Conservation (phyloP, 768 basidiomycete species). For the Auricularia sp. region DNA sequence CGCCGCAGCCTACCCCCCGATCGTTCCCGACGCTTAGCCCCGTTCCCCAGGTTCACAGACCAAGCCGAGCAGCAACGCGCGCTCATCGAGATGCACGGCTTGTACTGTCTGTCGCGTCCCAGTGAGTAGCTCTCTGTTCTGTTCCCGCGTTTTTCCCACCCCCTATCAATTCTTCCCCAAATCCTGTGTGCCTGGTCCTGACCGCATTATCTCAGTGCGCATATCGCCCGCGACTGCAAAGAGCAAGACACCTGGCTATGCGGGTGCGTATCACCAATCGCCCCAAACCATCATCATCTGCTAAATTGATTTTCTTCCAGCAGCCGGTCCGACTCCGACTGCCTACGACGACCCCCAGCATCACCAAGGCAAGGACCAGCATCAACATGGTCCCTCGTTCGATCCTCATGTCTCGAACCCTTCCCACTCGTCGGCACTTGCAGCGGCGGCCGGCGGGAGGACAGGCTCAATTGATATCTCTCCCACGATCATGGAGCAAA, state of each 20-base stretch:
- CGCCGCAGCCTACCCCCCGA: conserved; percentile 8
- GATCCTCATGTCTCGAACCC: neutral
- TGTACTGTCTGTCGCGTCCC: conserved; percentile 81
- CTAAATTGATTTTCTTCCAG: neutral
- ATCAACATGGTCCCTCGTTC: neutral
- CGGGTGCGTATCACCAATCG: neutral
- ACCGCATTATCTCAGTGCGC: conserved; percentile 47
- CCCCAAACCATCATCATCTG: neutral
- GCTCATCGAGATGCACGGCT: conserved; percentile 82
- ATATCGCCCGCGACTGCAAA: conserved; percentile 86
- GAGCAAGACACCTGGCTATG: conserved; percentile 31
- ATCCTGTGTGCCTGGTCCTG: neutral
- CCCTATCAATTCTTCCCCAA: neutral
- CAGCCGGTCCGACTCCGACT: neutral
- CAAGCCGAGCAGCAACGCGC: conserved; percentile 85
- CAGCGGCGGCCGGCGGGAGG: neutral
- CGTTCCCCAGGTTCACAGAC: conserved; percentile 61
- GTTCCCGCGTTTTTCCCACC: conserved; percentile 2
- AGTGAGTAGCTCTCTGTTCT: conserved; percentile 40
- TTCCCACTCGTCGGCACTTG: neutral
- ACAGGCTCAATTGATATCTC: neutral
- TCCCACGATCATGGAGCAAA: neutral
- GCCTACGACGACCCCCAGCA: neutral
- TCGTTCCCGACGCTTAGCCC: neutral
- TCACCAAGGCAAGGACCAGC: neutral